Evolutionary conservation across 2,329 filamentous ascomycete species (phyloP).

Genomic region (Cyphellophora attinorum): DNA sequence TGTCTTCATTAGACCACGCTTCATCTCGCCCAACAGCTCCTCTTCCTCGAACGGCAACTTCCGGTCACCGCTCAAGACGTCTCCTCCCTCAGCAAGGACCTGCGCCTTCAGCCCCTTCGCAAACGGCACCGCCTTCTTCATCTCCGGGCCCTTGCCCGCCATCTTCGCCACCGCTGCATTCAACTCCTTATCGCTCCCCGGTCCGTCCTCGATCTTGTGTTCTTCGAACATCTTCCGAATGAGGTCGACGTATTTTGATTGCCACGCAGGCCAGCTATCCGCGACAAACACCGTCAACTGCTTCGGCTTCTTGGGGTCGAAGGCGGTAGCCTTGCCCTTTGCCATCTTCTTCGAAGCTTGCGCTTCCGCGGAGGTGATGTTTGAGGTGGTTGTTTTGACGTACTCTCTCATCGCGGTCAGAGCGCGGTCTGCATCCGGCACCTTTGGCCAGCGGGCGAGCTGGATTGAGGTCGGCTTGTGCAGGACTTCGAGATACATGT

Average conservation of each 20-base stretch:
- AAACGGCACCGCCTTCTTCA: constrained; percentile 98
- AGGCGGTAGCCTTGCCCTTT: constrained; percentile 78
- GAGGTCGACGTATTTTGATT: constrained; percentile 78
- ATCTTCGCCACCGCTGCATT: constrained; percentile 71
- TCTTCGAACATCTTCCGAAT: constrained; percentile 62
- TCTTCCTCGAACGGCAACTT: constrained; percentile 83
- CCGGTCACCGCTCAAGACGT: constrained; percentile 58
- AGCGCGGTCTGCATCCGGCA: constrained; percentile 53
- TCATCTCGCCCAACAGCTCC: constrained; percentile 65
- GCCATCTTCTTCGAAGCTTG: constrained; percentile 69
- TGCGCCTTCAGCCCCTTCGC: constrained; percentile 79
- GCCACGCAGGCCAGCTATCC: constrained; percentile 76
- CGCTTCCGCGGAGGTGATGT: constrained; percentile 78
- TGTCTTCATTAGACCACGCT: constrained; percentile 66
- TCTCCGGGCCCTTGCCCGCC: constrained; percentile 48
- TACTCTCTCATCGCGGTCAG: constrained; percentile 76
- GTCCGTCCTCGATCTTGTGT: constrained; percentile 47
- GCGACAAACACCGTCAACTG: constrained; percentile 80
- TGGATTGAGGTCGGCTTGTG: constrained; percentile 68
- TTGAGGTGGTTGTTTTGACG: constrained; percentile 62
- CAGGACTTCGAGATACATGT: constrained; percentile 88
- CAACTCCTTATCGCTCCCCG: constrained; percentile 59
- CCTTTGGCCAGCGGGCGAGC: constrained; percentile 63
- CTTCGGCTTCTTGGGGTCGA: constrained; percentile 88
- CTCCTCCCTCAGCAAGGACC: constrained; percentile 41